These are phyloP conservation scores for Xylariaceae sp. DNA, from an alignment of 2,329 filamentous ascomycete species.

Conservation along the genomic window DNA sequence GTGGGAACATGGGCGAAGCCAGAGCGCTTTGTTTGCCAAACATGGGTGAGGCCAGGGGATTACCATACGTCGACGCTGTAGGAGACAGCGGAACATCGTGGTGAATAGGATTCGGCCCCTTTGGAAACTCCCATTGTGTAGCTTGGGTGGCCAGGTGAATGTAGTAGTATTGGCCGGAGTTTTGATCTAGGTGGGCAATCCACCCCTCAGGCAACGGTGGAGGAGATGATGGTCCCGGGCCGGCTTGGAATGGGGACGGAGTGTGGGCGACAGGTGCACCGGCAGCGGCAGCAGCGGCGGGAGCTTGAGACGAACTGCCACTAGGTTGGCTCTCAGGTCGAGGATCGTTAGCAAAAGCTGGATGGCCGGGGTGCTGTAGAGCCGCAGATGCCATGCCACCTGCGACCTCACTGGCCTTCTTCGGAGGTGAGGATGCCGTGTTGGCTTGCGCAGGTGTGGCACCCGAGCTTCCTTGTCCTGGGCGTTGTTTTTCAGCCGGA, in stretches of 20 bases:
- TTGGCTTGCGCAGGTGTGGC: conserved; percentile 28
- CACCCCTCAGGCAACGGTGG: conserved; percentile 94
- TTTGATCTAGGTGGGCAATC: conserved; percentile 95
- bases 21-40: conserved; percentile 62
- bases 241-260: conserved; percentile 39
- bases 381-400: conserved; percentile 42
- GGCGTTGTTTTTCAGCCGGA: conserved; percentile 71
- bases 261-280: conserved; percentile 32
- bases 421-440: conserved; percentile 31
- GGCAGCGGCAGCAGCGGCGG: background rate
- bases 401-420: conserved; percentile 29
- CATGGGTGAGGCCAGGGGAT: conserved; percentile 65
- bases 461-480: conserved; percentile 31
- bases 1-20: conserved; percentile 75
- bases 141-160: conserved; percentile 93
- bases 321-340: conserved; percentile 45
- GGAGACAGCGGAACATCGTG: conserved; percentile 84
- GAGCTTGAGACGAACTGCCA: conserved; percentile 41
- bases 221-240: conserved; percentile 66
- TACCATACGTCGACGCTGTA: conserved; percentile 68
- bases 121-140: conserved; percentile 98
- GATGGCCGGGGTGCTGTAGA: conserved; percentile 63
- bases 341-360: conserved; percentile 84
- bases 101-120: conserved; percentile 84
- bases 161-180: conserved; percentile 97